Evolutionary conservation across 176 grass and related monocot genomes (phyloP).

Genomic region (Oropetium thomaeum): DNA sequence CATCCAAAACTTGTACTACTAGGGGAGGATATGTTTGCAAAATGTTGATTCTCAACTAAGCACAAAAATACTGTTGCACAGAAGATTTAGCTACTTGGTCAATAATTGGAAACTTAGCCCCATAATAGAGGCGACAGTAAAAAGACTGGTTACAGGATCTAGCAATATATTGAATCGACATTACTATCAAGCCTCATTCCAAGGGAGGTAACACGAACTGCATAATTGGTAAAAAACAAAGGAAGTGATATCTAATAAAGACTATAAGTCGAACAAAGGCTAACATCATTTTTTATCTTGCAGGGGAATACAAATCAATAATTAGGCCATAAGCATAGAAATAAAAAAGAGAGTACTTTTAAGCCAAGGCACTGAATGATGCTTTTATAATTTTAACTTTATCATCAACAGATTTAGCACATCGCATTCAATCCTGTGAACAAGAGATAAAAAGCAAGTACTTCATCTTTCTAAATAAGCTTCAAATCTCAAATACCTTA

Average conservation of each 20-base stretch:
- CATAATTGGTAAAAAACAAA: background rate
- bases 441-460: background rate
- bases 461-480: slow-evolving; percentile 23
- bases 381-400: background rate
- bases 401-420: background rate
- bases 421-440: background rate
- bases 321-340: background rate
- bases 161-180: background rate
- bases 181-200: background rate
- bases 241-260: background rate
- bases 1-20: background rate
- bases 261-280: background rate
- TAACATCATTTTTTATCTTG: background rate
- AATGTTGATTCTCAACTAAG: background rate
- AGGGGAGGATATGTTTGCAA: background rate
- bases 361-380: background rate
- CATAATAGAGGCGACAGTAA: background rate
- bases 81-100: background rate
- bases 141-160: background rate
- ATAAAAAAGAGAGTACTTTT: background rate
- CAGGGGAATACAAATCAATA: background rate
- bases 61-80: background rate
- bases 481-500: slow-evolving; percentile 2
- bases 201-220: background rate
- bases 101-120: background rate